Conservation (phyloP, 495 filamentous ascomycete species). For the Aspergillus cavernicola region DNA sequence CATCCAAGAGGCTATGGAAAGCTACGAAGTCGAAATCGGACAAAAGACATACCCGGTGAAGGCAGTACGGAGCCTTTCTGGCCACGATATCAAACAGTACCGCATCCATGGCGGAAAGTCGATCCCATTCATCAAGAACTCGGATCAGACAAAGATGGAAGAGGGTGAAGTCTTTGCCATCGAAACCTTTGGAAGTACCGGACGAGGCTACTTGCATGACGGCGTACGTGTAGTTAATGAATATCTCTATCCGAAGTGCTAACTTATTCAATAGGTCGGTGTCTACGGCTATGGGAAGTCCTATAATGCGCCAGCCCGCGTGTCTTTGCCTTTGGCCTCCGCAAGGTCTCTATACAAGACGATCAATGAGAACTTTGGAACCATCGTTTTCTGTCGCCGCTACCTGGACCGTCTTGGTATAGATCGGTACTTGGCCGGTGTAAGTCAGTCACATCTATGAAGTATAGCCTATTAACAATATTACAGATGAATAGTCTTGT, state of each 20-base stretch:
- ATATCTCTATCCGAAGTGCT: not conserved
- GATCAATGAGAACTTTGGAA: conserved; percentile 63
- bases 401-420: conserved; percentile 62
- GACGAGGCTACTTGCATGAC: conserved; percentile 44
- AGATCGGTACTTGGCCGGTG: conserved; percentile 56
- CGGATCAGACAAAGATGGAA: conserved; percentile 61
- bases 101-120: conserved; percentile 59
- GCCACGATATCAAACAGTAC: conserved; percentile 58
- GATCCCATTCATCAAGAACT: conserved; percentile 58
- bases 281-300: conserved; percentile 51
- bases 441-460: conserved; percentile 25
- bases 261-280: conserved; percentile 21
- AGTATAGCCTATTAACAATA: not conserved
- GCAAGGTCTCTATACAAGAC: conserved; percentile 57
- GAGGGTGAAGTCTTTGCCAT: conserved; percentile 64
- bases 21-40: conserved; percentile 58
- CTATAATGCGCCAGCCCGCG: conserved; percentile 41
- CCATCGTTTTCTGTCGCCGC: conserved; percentile 58
- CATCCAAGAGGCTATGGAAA: conserved; percentile 67
- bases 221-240: conserved; percentile 30
- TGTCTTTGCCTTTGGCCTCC: conserved; percentile 48
- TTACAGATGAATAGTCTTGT: conserved; percentile 50
- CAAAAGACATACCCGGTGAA: conserved; percentile 57
- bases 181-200: conserved; percentile 63
- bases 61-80: conserved; percentile 52